phyloP scores from a whole-genome alignment of 2,329 filamentous ascomycete species.

The Alternaria alternata region DNA sequence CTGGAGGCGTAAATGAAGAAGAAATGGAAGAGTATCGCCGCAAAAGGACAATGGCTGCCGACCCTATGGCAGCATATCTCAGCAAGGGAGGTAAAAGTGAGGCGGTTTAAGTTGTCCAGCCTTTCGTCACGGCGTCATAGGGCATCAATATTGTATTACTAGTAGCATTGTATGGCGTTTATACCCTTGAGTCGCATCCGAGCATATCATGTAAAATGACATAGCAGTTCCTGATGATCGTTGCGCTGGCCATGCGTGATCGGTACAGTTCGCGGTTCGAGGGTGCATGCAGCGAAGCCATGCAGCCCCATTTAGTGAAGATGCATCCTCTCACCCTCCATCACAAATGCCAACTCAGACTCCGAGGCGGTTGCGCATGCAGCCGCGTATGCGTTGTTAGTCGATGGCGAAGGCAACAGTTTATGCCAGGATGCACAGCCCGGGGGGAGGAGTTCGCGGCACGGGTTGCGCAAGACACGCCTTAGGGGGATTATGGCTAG shows the following conservation, averaged over 20 bases:
- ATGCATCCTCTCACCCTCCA: slow-evolving; percentile 27
- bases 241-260: slow-evolving; percentile 47
- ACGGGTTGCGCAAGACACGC: background rate
- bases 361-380: slow-evolving; percentile 38
- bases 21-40: slow-evolving; percentile 87
- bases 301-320: slow-evolving; percentile 27
- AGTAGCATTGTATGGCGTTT: slow-evolving; percentile 48
- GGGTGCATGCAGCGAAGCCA: slow-evolving; percentile 21
- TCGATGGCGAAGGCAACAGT: slow-evolving; percentile 30
- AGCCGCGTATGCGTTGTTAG: slow-evolving; percentile 47
- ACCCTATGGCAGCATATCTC: slow-evolving; percentile 86
- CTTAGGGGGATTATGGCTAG: background rate
- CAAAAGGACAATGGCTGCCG: slow-evolving; percentile 75
- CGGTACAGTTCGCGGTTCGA: slow-evolving; percentile 31
- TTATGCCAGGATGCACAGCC: slow-evolving; percentile 11
- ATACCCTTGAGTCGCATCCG: slow-evolving; percentile 32
- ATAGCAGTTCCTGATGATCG: slow-evolving; percentile 41
- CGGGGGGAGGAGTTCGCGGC: slow-evolving; percentile 5
- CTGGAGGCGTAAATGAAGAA: slow-evolving; percentile 78
- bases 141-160: slow-evolving; percentile 26
- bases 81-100: slow-evolving; percentile 72
- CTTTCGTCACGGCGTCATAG: slow-evolving; percentile 16
- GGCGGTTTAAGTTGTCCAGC: slow-evolving; percentile 52
- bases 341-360: slow-evolving; percentile 36
- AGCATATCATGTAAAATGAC: slow-evolving; percentile 43